phyloP scores from a whole-genome alignment of 108 stramenopile genomes.

The Cyclotella cryptica region DNA sequence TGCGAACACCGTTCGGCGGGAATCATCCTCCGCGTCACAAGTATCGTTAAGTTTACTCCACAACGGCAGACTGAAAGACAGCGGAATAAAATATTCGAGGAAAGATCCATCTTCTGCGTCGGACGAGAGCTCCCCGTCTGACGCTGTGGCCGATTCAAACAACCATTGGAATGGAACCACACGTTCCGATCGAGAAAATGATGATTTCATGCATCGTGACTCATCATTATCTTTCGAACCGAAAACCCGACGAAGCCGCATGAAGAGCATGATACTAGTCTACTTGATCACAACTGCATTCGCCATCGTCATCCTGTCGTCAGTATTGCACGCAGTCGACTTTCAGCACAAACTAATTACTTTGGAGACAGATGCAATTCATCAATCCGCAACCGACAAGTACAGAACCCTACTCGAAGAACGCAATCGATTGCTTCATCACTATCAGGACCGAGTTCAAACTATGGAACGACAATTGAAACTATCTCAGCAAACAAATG shows the following conservation, averaged over 20 bases:
- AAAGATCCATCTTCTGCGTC: not conserved
- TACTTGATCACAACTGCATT: not conserved
- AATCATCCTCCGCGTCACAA: not conserved
- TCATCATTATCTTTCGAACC: too few relatives aligned
- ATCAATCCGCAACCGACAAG: not conserved
- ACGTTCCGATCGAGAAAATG: not conserved
- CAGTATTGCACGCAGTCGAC: slow-evolving; percentile 18
- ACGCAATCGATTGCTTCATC: not conserved
- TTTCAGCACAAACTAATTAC: slow-evolving; percentile 1
- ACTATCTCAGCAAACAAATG: slow-evolving; percentile 12
- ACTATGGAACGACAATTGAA: not conserved
- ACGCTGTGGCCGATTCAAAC: not conserved
- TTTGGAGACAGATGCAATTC: too few relatives aligned
- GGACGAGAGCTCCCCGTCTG: not conserved
- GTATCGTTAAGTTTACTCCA: not conserved
- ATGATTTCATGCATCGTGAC: not conserved
- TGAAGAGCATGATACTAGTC: not conserved
- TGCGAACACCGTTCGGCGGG: not conserved
- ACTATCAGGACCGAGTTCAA: not conserved
- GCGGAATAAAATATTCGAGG: too few relatives aligned
- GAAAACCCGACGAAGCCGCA: not conserved
- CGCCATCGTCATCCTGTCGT: not conserved
- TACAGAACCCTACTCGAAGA: slow-evolving; percentile 3
- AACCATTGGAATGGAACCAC: not conserved
- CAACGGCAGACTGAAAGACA: not conserved